These are phyloP conservation scores for Thamnidium elegans DNA, from an alignment of 192 early-diverging fungal genomes.

Conservation along the genomic window DNA sequence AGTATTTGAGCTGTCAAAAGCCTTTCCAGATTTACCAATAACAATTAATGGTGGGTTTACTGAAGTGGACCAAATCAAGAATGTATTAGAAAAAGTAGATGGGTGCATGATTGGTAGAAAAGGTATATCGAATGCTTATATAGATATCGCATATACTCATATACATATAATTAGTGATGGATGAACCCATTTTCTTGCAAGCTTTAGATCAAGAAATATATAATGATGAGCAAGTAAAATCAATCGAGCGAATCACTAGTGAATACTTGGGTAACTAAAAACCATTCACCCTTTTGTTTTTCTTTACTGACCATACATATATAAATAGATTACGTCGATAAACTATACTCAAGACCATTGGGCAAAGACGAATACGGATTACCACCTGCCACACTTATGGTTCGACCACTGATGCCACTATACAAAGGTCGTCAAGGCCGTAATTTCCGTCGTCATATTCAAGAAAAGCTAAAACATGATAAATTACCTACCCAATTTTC, in stretches of 20 bases:
- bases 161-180: slow-evolving; percentile 41
- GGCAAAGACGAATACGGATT: slow-evolving; percentile 24
- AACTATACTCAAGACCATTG: neutral
- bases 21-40: slow-evolving; percentile 55
- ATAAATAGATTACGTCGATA: slow-evolving; percentile 13
- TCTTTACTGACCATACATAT: neutral
- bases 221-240: slow-evolving; percentile 23
- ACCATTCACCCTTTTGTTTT: neutral
- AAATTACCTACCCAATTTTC: neutral
- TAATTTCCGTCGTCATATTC: slow-evolving; percentile 35
- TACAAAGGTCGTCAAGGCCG: slow-evolving; percentile 37
- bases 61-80: slow-evolving; percentile 41
- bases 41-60: slow-evolving; percentile 69
- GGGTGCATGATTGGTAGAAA: slow-evolving; percentile 74
- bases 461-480: slow-evolving; percentile 4
- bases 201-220: slow-evolving; percentile 45
- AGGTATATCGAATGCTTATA: slow-evolving; percentile 25
- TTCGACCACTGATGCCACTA: slow-evolving; percentile 42
- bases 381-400: slow-evolving; percentile 38
- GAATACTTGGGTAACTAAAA: slow-evolving; percentile 37
- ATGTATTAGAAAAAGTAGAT: slow-evolving; percentile 50
- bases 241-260: slow-evolving; percentile 30
- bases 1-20: slow-evolving; percentile 49
- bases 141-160: neutral
- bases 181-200: slow-evolving; percentile 65